Evolutionary conservation across 257 asterid species (phyloP).

Genomic region (Solanum dulcamara): DNA sequence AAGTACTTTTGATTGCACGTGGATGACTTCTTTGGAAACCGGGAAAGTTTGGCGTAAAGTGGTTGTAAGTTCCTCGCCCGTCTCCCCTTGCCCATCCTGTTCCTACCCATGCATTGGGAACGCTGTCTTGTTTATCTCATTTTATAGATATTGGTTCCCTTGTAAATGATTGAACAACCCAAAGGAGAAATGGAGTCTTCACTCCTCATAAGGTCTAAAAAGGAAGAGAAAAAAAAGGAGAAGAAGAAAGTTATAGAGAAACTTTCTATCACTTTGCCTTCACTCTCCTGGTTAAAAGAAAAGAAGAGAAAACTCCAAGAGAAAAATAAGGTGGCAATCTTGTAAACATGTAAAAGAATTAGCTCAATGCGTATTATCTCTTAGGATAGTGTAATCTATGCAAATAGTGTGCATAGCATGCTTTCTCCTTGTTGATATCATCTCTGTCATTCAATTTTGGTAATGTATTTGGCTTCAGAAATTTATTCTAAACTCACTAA

Average conservation of each 20-base stretch:
- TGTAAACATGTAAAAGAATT: background rate
- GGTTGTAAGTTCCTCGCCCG: background rate
- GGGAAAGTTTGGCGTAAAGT: background rate
- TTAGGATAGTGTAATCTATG: background rate
- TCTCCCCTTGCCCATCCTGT: background rate
- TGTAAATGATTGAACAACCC: background rate
- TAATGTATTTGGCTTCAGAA: background rate
- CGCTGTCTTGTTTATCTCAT: background rate
- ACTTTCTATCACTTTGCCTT: background rate
- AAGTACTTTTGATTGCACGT: constrained; percentile 3
- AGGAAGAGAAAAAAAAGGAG: background rate
- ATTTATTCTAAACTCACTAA: background rate
- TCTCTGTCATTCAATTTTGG: background rate
- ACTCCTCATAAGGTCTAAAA: background rate
- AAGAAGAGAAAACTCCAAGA: background rate
- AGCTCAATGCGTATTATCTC: background rate
- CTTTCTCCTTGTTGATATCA: background rate
- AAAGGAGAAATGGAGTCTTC: background rate
- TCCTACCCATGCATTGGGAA: background rate
- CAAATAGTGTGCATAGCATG: background rate
- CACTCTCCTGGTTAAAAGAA: background rate
- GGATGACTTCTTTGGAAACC: background rate
- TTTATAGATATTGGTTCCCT: background rate
- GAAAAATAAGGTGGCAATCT: background rate
- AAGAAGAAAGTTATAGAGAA: background rate